These are phyloP conservation scores for Penicillium sp. DNA, from an alignment of 2,329 filamentous ascomycete genomes.

Conservation along the genomic window DNA sequence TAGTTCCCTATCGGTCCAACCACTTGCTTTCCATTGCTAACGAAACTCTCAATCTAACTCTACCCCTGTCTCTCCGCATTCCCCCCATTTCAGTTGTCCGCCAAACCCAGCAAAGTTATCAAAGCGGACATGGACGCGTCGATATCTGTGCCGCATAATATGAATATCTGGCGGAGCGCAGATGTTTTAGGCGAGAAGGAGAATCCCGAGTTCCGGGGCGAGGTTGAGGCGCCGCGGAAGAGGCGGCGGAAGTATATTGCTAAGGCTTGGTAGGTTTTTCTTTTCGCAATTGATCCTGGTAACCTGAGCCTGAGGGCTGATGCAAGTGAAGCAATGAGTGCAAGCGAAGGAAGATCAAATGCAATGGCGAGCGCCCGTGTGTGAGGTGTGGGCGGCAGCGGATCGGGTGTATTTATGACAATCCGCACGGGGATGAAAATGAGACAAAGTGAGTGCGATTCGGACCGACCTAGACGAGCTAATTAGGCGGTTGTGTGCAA, in stretches of 20 bases:
- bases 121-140: constrained; percentile 13
- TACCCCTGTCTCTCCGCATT: not conserved
- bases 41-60: not conserved
- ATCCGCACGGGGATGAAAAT: constrained; percentile 64
- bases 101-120: not conserved
- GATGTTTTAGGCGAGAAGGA: not conserved
- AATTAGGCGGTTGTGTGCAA: not conserved
- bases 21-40: not conserved
- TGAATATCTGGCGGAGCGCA: constrained; percentile 2
- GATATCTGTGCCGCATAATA: not conserved
- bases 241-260: constrained; percentile 69
- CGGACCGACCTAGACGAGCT: not conserved
- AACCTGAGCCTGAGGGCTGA: not conserved
- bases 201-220: not conserved
- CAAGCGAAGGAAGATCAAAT: constrained; percentile 69
- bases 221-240: constrained; percentile 48
- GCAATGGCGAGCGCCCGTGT: constrained; percentile 66
- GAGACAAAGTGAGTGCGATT: constrained; percentile 7
- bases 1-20: not conserved
- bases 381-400: constrained; percentile 59
- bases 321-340: constrained; percentile 59
- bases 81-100: not conserved
- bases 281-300: not conserved
- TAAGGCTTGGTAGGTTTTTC: constrained; percentile 60
- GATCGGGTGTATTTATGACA: constrained; percentile 46